Conservation (phyloP, 495 filamentous ascomycete genomes). For the Aspergillus cristatus region DNA sequence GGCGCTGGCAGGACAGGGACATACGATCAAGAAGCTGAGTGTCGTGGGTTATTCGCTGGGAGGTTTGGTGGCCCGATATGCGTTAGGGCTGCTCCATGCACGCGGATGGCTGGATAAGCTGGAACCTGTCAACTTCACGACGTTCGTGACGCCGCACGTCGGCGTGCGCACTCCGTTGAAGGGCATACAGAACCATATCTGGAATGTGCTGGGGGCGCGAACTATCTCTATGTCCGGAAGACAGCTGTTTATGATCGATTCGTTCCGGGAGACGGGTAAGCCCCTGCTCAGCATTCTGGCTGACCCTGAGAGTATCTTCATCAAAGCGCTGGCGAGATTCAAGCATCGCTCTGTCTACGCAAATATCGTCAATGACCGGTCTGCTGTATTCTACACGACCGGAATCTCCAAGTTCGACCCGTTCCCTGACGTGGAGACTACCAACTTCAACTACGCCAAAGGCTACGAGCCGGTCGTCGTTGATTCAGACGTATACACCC, state of each 20-base stretch:
- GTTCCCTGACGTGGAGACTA: slow-evolving; percentile 51
- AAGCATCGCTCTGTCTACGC: slow-evolving; percentile 65
- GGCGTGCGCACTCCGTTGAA: slow-evolving; percentile 69
- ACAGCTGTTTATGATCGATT: slow-evolving; percentile 81
- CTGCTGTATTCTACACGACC: slow-evolving; percentile 74
- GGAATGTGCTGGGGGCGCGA: slow-evolving; percentile 71
- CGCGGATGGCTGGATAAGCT: slow-evolving; percentile 70
- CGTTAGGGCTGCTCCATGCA: slow-evolving; percentile 72
- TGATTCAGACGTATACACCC: slow-evolving; percentile 54
- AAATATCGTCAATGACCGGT: slow-evolving; percentile 78
- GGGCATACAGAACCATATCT: slow-evolving; percentile 58
- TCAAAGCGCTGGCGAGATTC: slow-evolving; percentile 67
- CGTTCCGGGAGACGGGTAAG: slow-evolving; percentile 69
- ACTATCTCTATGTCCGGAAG: slow-evolving; percentile 71
- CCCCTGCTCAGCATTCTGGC: slow-evolving; percentile 75
- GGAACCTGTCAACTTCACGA: slow-evolving; percentile 85
- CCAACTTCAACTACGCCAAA: slow-evolving; percentile 61
- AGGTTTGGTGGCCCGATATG: slow-evolving; percentile 80
- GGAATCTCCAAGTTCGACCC: slow-evolving; percentile 65
- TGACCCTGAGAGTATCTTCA: slow-evolving; percentile 79
- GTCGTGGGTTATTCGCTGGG: slow-evolving; percentile 85
- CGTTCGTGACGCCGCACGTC: slow-evolving; percentile 84
- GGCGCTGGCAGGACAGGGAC: slow-evolving; percentile 51
- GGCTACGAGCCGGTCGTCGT: slow-evolving; percentile 72
- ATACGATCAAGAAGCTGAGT: slow-evolving; percentile 70